A percentile compares a stretch with the other conserved stretches of the same genome.
Conservation (phyloP, 306 rosid genomes). For the Fragaria vesca region DNA sequence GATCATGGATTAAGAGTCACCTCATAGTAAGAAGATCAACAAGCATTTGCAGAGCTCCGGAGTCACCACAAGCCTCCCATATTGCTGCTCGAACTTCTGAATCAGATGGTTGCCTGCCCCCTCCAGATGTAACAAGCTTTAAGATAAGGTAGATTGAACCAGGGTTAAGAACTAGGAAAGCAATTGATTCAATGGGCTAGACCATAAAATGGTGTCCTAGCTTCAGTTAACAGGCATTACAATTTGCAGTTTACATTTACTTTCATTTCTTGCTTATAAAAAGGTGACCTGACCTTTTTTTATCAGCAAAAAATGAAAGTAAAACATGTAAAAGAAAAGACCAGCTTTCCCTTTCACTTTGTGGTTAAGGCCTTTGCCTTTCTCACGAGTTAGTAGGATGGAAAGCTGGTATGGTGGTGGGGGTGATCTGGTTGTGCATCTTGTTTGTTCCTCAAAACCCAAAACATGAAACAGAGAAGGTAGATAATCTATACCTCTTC, state of each 20-base stretch:
- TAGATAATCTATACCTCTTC: slow-evolving; percentile 64
- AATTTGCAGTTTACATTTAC: not conserved
- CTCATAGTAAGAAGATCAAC: slow-evolving; percentile 84
- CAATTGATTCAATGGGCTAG: not conserved
- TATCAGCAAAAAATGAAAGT: not conserved
- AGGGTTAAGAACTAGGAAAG: slow-evolving; percentile 1
- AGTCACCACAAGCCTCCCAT: slow-evolving; percentile 97
- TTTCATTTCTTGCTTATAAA: not conserved
- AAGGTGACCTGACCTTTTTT: too few species aligned
- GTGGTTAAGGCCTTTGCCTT: too few species aligned
- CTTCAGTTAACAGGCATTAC: not conserved
- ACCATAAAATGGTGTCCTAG: not conserved
- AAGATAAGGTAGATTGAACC: slow-evolving; percentile 23
- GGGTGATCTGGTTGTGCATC: too few species aligned
- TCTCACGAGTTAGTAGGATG: too few species aligned
- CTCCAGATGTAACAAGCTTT: slow-evolving; percentile 72
- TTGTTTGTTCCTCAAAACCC: too few species aligned
- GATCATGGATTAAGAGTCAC: slow-evolving; percentile 38
- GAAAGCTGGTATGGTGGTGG: too few species aligned
- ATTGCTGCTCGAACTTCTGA: slow-evolving; percentile 79
- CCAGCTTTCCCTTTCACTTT: too few species aligned
- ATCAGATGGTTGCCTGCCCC: slow-evolving; percentile 63
- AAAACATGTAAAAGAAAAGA: too few species aligned
- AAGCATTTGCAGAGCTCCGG: slow-evolving; percentile 87
- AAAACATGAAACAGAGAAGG: not conserved